phyloP scores from a whole-genome alignment of 768 basidiomycete genomes.

The Boletus barrowsii region DNA sequence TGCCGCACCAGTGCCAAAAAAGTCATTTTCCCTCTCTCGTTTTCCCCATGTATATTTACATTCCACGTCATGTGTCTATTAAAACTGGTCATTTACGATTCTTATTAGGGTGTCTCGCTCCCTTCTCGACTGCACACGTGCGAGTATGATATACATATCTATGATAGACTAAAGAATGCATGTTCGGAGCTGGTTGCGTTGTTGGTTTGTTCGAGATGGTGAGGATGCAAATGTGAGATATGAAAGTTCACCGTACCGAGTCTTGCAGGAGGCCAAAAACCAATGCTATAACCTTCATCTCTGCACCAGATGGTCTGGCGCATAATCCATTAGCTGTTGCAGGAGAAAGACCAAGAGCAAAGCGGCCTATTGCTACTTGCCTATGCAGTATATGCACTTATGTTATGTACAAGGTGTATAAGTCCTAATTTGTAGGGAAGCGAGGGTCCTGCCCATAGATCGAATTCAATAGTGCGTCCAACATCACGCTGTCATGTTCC shows the following conservation, averaged over 20 bases:
- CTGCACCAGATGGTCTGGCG: too few relatives aligned
- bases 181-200: not conserved
- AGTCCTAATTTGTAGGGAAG: too few relatives aligned
- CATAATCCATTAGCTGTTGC: too few relatives aligned
- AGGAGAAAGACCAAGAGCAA: too few relatives aligned
- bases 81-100: too few relatives aligned
- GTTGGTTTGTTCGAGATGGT: not conserved
- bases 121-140: not conserved
- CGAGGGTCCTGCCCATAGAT: too few relatives aligned
- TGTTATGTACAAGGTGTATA: too few relatives aligned
- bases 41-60: too few relatives aligned
- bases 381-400: too few relatives aligned
- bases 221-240: not conserved
- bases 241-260: not conserved
- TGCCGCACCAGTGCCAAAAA: slow-evolving; percentile 48
- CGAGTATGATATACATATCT: not conserved
- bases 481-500: slow-evolving; percentile 20
- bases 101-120: not conserved
- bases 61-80: too few relatives aligned
- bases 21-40: slow-evolving; percentile 26
- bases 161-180: not conserved
- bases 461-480: not conserved
- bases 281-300: not conserved
- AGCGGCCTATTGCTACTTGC: too few relatives aligned
- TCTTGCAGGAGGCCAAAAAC: not conserved